These are phyloP conservation scores for Aspergillus texensis DNA, from an alignment of 2,329 filamentous ascomycete genomes.

Conservation along the genomic window DNA sequence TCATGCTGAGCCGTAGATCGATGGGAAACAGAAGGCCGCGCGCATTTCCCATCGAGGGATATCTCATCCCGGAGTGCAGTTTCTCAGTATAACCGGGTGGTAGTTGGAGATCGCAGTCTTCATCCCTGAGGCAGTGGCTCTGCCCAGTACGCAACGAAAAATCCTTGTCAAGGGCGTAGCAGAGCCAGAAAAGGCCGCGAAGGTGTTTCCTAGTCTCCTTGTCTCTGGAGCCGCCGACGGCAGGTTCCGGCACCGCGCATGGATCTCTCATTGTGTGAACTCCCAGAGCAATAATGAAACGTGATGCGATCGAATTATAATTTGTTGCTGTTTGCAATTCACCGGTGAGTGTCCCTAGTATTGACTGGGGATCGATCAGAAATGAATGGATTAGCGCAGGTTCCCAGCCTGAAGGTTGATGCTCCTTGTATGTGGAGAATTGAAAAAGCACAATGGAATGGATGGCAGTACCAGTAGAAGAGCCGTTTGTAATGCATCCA, in stretches of 20 bases:
- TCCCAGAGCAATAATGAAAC: not conserved
- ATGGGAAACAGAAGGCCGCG: conserved; percentile 36
- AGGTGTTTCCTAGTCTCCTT: conserved; percentile 11
- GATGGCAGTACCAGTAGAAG: not conserved
- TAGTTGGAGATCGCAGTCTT: conserved; percentile 52
- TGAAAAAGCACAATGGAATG: not conserved
- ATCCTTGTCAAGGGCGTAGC: conserved; percentile 55
- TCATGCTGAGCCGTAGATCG: conserved; percentile 47
- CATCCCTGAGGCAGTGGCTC: conserved; percentile 50
- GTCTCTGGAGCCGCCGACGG: not conserved
- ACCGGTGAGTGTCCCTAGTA: not conserved
- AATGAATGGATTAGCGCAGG: not conserved
- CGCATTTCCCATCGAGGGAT: not conserved
- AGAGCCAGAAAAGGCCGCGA: conserved; percentile 52
- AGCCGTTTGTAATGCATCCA: not conserved
- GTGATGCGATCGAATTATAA: not conserved
- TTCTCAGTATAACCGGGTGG: conserved; percentile 26
- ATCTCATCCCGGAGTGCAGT: not conserved
- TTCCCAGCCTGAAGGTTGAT: not conserved
- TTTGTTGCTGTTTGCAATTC: not conserved
- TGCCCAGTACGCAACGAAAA: conserved; percentile 52
- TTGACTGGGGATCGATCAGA: not conserved
- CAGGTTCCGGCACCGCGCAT: not conserved
- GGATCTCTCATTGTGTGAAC: not conserved
- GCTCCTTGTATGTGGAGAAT: not conserved